These are phyloP conservation scores for Kwoniella newhampshirensis DNA, from an alignment of 768 basidiomycete species.

Conservation along the genomic window DNA sequence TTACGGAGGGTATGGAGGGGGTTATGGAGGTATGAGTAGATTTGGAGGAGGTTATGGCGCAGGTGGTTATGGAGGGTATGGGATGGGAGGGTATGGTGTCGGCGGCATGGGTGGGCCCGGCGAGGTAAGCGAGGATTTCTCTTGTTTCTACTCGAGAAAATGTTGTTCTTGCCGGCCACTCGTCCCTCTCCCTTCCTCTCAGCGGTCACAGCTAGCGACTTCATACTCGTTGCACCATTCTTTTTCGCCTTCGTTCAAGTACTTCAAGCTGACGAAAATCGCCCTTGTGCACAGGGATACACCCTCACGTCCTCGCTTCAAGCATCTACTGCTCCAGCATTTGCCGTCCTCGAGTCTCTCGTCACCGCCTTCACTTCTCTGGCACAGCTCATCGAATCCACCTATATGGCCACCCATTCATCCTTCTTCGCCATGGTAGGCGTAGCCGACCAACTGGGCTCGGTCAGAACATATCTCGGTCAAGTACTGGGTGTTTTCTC, in stretches of 20 bases:
- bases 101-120: slow-evolving; percentile 62
- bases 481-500: slow-evolving; percentile 92
- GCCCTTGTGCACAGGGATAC: slow-evolving; percentile 55
- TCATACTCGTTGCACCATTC: not conserved
- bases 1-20: slow-evolving; percentile 55
- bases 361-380: slow-evolving; percentile 93
- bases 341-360: slow-evolving; percentile 86
- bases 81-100: slow-evolving; percentile 43
- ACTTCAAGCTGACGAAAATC: slow-evolving; percentile 46
- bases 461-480: slow-evolving; percentile 85
- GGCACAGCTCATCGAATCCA: slow-evolving; percentile 94
- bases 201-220: too few species aligned
- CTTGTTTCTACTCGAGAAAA: not conserved
- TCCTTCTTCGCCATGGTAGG: slow-evolving; percentile 87
- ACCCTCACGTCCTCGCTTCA: slow-evolving; percentile 85
- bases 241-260: too few species aligned
- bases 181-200: not conserved
- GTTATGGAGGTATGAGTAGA: slow-evolving; percentile 26
- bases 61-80: slow-evolving; percentile 26
- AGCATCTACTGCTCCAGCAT: slow-evolving; percentile 84
- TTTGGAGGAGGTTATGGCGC: slow-evolving; percentile 48
- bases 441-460: slow-evolving; percentile 90
- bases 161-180: not conserved
- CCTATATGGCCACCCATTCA: slow-evolving; percentile 95
- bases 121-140: slow-evolving; percentile 48